Evolutionary conservation across 345 rosid species (phyloP).

Genomic region (Trapa incisa): DNA sequence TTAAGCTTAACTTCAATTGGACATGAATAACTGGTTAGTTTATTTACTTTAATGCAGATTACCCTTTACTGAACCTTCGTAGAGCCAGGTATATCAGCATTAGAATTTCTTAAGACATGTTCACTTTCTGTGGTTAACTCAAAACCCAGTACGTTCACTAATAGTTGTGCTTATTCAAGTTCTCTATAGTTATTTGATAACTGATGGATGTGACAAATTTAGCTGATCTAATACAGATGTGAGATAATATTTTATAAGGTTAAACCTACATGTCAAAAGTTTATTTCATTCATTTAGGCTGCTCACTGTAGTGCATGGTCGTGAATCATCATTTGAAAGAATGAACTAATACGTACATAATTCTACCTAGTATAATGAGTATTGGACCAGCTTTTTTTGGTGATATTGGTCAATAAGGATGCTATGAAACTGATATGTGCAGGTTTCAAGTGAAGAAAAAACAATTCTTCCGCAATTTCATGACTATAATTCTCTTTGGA

Average conservation of each 20-base stretch:
- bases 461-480: conserved; percentile 92
- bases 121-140: neutral
- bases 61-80: neutral
- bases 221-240: neutral
- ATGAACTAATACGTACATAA: neutral
- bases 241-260: neutral
- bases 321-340: neutral
- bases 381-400: neutral
- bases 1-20: neutral
- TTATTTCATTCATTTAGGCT: neutral
- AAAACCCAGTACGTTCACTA: neutral
- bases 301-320: neutral
- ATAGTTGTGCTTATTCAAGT: neutral
- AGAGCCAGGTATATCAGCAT: neutral
- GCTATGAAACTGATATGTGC: neutral
- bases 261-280: neutral
- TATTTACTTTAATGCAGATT: conserved; percentile 1
- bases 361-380: neutral
- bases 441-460: conserved; percentile 99
- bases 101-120: neutral
- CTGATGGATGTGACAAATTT: neutral
- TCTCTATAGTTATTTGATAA: neutral
- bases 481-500: conserved; percentile 89
- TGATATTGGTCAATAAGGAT: neutral
- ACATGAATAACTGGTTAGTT: neutral